Evolutionary conservation across 2,329 filamentous ascomycete species (phyloP).

Genomic region (Fusarium nodosum): DNA sequence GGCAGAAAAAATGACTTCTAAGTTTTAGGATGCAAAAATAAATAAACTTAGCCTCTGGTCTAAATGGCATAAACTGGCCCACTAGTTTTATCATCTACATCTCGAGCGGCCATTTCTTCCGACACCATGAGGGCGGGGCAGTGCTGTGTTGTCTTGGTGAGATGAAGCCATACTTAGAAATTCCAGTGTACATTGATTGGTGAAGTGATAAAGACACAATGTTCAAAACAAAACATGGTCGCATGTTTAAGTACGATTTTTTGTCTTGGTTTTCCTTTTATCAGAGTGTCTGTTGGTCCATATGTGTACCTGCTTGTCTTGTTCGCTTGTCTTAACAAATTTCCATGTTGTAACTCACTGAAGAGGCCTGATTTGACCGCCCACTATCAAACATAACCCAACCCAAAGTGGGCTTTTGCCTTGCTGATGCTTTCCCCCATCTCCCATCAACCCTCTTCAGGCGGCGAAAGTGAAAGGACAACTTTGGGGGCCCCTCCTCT

Average conservation of each 20-base stretch:
- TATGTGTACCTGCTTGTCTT: not conserved
- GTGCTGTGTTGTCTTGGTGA: slow-evolving; percentile 13
- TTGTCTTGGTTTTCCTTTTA: not conserved
- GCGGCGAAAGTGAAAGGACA: slow-evolving; percentile 27
- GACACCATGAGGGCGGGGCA: too few species aligned
- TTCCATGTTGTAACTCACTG: slow-evolving; percentile 22
- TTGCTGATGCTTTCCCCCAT: slow-evolving; percentile 22
- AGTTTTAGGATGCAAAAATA: too few species aligned
- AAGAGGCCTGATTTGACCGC: slow-evolving; percentile 29
- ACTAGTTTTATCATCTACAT: too few species aligned
- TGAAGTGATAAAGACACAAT: not conserved
- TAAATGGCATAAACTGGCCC: too few species aligned
- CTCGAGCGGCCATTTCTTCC: too few species aligned
- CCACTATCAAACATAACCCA: slow-evolving; percentile 10
- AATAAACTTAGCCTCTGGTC: too few species aligned
- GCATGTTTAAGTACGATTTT: not conserved
- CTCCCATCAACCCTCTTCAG: slow-evolving; percentile 28
- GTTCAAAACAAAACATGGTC: not conserved
- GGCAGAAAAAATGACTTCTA: too few species aligned
- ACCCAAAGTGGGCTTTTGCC: slow-evolving; percentile 34
- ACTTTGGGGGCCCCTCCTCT: not conserved
- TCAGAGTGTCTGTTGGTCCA: not conserved
- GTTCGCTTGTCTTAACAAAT: not conserved
- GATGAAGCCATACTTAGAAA: slow-evolving; percentile 16
- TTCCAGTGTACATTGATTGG: not conserved